Evolutionary conservation across 306 rosid species (phyloP), one percentile per base, ranked within the genome.

Genomic region (Prunus davidiana): DNA sequence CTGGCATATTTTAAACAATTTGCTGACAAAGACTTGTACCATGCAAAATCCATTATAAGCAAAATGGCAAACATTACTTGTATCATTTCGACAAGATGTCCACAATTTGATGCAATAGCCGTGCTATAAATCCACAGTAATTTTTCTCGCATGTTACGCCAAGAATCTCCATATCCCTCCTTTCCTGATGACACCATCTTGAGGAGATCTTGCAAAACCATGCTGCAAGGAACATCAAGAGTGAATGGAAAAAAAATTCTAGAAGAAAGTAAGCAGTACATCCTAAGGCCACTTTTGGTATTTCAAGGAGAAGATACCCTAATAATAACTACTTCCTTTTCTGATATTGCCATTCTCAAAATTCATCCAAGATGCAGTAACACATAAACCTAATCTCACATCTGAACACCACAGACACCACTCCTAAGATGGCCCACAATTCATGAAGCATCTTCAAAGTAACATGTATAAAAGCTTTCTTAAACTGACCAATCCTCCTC

Each of bases 121-220:
- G 89, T 89, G 61, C 87, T 81, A 72, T 89, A 90, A 71, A 92
- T 85, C 85, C 76, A 72, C 67, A 92, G 85, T 76, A 92, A 70
- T 22, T 78, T 90, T 80, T 88, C 86, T 77, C 92, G 87, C 92
- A 75, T 78, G 72, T 67, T 88, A 76, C 56, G 77, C 87, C 96
- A 95, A 46, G 87, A 79, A 73, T 88, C 91, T 72, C 88, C 97
- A 87, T 76, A 89, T 67, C 74, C 80, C 62, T 85, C 87, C 70
- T 69, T 81, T 85, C 83, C 81, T 69, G 86, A 86, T 67, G 87
- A 76, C 74, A 90, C 86, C 69, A 60, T 79, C 91, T 89, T 89
- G 81, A 92, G 78, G 74, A 95, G 96, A 83, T 95, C 96, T 82
- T 89, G 88, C 84, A 95, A 88, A 87, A 92, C 91, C 84, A 81